These are phyloP conservation scores for Vaccinium vitisidaea DNA, from an alignment of 148 eudicot genomes.

Conservation along the genomic window DNA sequence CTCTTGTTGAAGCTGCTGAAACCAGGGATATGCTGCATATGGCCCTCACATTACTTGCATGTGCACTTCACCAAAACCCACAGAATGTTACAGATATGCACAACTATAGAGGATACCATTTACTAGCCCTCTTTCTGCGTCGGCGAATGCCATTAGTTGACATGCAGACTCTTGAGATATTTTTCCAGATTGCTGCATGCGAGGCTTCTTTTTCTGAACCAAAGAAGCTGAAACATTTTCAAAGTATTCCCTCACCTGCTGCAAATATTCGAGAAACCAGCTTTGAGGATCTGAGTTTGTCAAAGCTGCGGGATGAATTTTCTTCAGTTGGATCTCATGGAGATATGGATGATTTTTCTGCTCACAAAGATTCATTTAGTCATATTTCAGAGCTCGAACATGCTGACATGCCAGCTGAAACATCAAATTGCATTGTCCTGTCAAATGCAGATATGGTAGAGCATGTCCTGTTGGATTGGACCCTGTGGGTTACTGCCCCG, in stretches of 20 bases:
- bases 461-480: conserved; percentile 97
- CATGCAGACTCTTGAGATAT: conserved; percentile 92
- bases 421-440: conserved; percentile 90
- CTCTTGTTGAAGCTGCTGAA: conserved; percentile 98
- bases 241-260: conserved; percentile 43
- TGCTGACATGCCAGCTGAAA: conserved; percentile 64
- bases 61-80: conserved; percentile 97
- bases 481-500: conserved; percentile 93
- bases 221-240: conserved; percentile 51
- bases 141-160: conserved; percentile 92
- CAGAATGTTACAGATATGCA: conserved; percentile 94
- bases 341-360: conserved; percentile 91
- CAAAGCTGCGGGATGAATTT: conserved; percentile 81
- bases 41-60: conserved; percentile 86
- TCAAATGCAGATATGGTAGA: conserved; percentile 99
- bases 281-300: conserved; percentile 70
- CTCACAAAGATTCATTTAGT: conserved; percentile 77
- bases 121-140: conserved; percentile 80
- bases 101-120: conserved; percentile 86
- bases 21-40: conserved; percentile 95
- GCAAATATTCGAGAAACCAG: conserved; percentile 47
- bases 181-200: conserved; percentile 98
- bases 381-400: conserved; percentile 88
- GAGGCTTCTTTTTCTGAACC: conserved; percentile 96
- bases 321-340: conserved; percentile 84